Conservation (phyloP, 2,329 filamentous ascomycete genomes). For the Orbilia ellipsospora region DNA sequence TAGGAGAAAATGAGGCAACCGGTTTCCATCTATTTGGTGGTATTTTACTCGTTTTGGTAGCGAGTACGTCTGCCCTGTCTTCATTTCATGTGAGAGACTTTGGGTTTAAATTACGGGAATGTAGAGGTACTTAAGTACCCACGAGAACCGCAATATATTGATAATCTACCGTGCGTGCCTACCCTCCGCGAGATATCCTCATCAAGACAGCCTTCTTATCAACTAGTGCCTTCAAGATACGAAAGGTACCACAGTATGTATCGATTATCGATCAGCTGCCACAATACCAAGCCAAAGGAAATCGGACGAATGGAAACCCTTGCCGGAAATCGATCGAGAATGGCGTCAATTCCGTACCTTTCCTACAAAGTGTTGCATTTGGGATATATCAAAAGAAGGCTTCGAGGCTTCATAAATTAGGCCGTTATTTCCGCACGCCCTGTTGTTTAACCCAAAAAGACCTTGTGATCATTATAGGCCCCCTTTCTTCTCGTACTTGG, state of each 20-base stretch:
- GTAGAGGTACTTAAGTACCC: too few species aligned
- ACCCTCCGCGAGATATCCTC: conserved; percentile 3
- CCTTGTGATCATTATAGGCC: conserved; percentile 30
- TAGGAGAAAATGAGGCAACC: too few species aligned
- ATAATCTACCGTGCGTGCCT: too few species aligned
- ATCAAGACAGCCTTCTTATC: not conserved
- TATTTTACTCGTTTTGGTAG: too few species aligned
- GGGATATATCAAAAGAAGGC: conserved; percentile 26
- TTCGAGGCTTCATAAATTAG: conserved; percentile 31
- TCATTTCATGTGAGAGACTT: too few species aligned
- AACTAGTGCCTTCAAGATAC: not conserved
- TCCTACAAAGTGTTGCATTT: not conserved
- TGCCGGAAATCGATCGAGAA: too few species aligned
- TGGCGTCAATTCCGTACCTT: not conserved
- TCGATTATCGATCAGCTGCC: conserved; percentile 3
- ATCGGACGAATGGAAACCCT: not conserved
- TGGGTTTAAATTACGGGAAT: too few species aligned
- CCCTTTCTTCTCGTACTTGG: conserved; percentile 19
- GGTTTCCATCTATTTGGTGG: too few species aligned
- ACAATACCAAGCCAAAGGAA: not conserved
- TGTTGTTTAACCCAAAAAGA: conserved; percentile 5
- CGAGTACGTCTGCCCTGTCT: too few species aligned
- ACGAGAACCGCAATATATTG: too few species aligned
- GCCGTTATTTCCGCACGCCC: not conserved
- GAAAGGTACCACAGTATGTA: not conserved